Conservation (phyloP, 1,284 basidiomycete genomes). For the Fomes fomentarius region DNA sequence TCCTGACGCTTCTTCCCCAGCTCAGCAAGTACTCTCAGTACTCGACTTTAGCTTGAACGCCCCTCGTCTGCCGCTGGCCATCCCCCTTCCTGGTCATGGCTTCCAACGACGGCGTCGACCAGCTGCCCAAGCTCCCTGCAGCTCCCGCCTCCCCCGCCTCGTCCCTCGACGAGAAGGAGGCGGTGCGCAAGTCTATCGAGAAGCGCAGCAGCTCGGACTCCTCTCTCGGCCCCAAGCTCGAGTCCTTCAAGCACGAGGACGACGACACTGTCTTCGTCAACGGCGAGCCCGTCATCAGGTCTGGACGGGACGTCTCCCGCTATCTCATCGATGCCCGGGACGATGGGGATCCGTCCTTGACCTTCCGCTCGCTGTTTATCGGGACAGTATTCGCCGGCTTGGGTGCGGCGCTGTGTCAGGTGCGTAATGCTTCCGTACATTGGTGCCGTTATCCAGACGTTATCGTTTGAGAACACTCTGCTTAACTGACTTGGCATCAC, state of each 20-base stretch:
- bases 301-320: conserved; percentile 60
- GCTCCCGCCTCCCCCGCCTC: conserved; percentile 18
- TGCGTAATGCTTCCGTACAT: conserved; percentile 27
- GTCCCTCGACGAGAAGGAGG: conserved; percentile 37
- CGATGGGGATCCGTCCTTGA: conserved; percentile 61
- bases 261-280: conserved; percentile 44
- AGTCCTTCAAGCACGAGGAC: conserved; percentile 13
- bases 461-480: neutral
- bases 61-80: conserved; percentile 9
- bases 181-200: conserved; percentile 18
- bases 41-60: conserved; percentile 14
- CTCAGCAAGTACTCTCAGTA: conserved; percentile 5
- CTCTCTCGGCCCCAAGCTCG: conserved; percentile 18
- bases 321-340: conserved; percentile 63
- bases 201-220: conserved; percentile 20
- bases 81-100: too few relatives aligned
- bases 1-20: neutral
- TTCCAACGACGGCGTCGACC: conserved; percentile 13
- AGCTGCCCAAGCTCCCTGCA: conserved; percentile 21
- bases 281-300: conserved; percentile 56
- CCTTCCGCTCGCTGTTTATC: conserved; percentile 58
- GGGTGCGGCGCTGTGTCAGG: conserved; percentile 53
- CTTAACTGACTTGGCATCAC: neutral
- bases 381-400: conserved; percentile 61
- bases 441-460: neutral